phyloP scores from a whole-genome alignment of 2,329 filamentous ascomycete species.

The Fulvia fulva region DNA sequence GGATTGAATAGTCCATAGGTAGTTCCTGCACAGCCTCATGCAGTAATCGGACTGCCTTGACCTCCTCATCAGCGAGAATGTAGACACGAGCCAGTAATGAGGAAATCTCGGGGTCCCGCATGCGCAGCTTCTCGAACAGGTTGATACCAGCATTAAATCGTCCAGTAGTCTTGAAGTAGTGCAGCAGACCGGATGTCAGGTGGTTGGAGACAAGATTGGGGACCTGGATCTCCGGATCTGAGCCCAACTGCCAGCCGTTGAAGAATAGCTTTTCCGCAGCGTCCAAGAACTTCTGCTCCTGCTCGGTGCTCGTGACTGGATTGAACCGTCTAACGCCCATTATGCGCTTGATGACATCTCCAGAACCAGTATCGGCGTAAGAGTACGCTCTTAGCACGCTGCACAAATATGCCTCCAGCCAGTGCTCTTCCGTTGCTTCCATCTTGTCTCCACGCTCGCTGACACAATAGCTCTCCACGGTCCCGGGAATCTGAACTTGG shows the following conservation, averaged over 20 bases:
- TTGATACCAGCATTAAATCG: conserved; percentile 95
- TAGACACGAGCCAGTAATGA: conserved; percentile 87
- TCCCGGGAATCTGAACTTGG: conserved; percentile 93
- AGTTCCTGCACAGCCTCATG: conserved; percentile 85
- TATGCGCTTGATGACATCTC: conserved; percentile 92
- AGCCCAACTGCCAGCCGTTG: conserved; percentile 90
- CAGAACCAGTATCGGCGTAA: conserved; percentile 92
- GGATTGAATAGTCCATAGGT: conserved; percentile 95
- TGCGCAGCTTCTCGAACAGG: conserved; percentile 90
- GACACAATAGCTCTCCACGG: conserved; percentile 94
- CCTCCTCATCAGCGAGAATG: conserved; percentile 93
- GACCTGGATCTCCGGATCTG: conserved; percentile 94
- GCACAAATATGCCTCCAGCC: conserved; percentile 96
- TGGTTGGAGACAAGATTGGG: conserved; percentile 96
- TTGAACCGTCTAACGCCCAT: conserved; percentile 97
- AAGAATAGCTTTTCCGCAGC: conserved; percentile 95
- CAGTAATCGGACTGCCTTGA: conserved; percentile 84
- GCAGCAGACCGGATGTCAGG: conserved; percentile 84
- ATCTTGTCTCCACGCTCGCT: conserved; percentile 95
- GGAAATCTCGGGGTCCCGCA: conserved; percentile 87
- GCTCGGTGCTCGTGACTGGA: conserved; percentile 95
- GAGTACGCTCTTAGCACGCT: conserved; percentile 91
- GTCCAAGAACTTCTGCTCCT: conserved; percentile 91
- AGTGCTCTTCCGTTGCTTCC: conserved; percentile 86
- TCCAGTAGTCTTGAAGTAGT: conserved; percentile 93